Base-by-base conservation (phyloP, 2,329 filamentous ascomycete species). In the Monilinia vaccinii-corymbosi region DNA sequence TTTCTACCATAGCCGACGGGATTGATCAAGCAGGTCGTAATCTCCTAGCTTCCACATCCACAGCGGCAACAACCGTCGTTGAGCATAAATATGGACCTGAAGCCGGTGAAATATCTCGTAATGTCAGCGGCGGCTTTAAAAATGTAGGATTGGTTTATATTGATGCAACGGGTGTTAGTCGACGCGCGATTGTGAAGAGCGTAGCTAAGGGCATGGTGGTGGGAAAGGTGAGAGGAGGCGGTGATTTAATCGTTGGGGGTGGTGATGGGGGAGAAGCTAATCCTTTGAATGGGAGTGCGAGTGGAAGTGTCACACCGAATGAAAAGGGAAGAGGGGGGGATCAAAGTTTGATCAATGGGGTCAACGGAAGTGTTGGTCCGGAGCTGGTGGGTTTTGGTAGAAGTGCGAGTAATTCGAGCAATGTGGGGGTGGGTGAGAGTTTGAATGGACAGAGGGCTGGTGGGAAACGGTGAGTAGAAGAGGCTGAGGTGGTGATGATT, bases 101-200 rank as follows among this genome's bases (percentile, higher is more conserved):
- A 74, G 94, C 94, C 0, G 90, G 91, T 18, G 80, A 86, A 40
- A 79, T 97, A 18, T 87, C 91, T 2, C 80, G 80, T 46, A 80
- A 89, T 57, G 74, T 99, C 23, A 89, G 91, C 0, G 87, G 90
- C 6, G 93, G 92, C 28, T 86, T 97, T 69, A 96, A 94, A 79
- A 99, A 97, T 66, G 94, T 97, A 9, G 94, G 92, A 7, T 79
- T 99, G 32, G 94, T 99, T 36, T 99, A 99, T 72, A 96, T 99
- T 62, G 94, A 99, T 68, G 93, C 95, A 1, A 88, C 92, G 0
- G 94, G 94, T 40, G 94, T 99, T 1, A 96, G 89, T 59, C 81
- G 94, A 46, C 84, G 86, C 63, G 94, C 94, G 0, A 84, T 99
- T 47, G 82, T 99, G 71, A 99, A 97, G 78, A 90, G 88, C 46